Evolutionary conservation across 345 rosid species (phyloP), one percentile per base, ranked within the genome.

Genomic region (Isatis tinctoria): DNA sequence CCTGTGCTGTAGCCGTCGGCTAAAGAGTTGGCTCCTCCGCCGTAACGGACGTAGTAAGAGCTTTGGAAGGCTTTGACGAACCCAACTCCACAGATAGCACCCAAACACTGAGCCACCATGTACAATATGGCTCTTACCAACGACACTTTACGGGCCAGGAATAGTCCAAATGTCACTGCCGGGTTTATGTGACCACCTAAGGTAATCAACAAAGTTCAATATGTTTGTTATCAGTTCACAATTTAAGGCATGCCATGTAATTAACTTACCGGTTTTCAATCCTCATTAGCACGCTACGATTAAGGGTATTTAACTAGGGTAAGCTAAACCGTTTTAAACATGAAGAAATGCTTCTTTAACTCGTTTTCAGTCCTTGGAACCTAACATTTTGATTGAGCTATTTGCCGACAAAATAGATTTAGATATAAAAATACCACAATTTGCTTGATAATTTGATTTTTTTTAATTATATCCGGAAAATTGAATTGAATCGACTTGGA

Each of bases 181-280:
- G 92, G 92, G 77, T 87, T 85, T 0, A 88, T 86, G 75, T 88
- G 93, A 30, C 93, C 90, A 33, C 93, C 90, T 88, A 75, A 66
- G 7, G 1, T 6, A 26, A 53, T 14, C 30, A 36, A 60, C 45
- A 49, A 37, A 51, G 5, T 43, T 60, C n/a, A n/a, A n/a, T n/a
- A n/a, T n/a, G n/a, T n/a, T 22, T 64, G 40, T 52, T 5, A 51
- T 18, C 16, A 30, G 28, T 41, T 40, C n/a, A 47, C 6, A 58
- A 5, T 51, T 49, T 0, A 49, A 48, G 27, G 10, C 54, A 20
- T 14, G 27, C 20, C 10, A 3, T 17, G 53, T 51, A 51, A 51
- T 51, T 2, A 51, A 51, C 54, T 49, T 24, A 52, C 33, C 58
- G 33, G 33, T 52, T 26, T 52, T n/a, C 30, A 51, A 24, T 51